Evolutionary conservation across 2,329 filamentous ascomycete species (phyloP).

Genomic region (Trichoderma atroviride): DNA sequence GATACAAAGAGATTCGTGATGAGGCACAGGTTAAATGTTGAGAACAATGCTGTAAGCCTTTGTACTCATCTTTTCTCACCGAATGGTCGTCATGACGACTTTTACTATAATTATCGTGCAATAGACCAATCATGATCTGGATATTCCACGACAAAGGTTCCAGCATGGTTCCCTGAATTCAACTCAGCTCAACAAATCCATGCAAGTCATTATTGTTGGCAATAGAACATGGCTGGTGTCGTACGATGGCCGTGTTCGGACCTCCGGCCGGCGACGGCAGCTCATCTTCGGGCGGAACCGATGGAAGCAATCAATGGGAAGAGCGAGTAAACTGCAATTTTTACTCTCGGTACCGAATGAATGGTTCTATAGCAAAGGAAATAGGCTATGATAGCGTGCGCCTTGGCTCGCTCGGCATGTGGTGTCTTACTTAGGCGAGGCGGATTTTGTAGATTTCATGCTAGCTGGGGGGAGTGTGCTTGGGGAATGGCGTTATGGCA

Average conservation of each 20-base stretch:
- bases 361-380: not conserved
- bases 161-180: not conserved
- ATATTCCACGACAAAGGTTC: not conserved
- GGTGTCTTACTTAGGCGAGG: not conserved
- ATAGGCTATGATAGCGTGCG: not conserved
- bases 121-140: not conserved
- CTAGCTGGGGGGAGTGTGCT: not conserved
- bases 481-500: conserved; percentile 9
- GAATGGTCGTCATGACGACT: not conserved
- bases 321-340: not conserved
- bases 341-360: not conserved
- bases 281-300: conserved; percentile 3
- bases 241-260: not conserved
- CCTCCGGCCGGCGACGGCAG: conserved; percentile 1
- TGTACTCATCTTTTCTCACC: not conserved
- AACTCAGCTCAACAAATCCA: not conserved
- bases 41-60: not conserved
- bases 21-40: not conserved
- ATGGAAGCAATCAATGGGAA: not conserved
- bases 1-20: not conserved
- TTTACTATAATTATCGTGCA: not conserved
- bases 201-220: not conserved
- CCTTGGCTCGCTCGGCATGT: not conserved
- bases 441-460: not conserved
- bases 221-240: not conserved